Base-by-base conservation (phyloP, 805 yeast genomes). In the Spathaspora gorwiae region DNA sequence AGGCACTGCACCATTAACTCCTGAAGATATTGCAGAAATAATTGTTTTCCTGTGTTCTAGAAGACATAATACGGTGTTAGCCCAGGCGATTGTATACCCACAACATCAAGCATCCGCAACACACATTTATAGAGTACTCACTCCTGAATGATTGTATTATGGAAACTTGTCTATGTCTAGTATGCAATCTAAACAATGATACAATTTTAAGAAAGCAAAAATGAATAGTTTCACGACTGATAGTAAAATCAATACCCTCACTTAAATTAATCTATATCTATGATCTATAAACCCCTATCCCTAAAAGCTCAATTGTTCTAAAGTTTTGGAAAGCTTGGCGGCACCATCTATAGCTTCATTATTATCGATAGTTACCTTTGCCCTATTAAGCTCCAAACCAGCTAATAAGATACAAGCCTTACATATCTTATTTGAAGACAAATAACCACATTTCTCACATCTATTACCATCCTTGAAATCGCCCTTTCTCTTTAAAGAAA, bases 361-460 rank as follows among this genome's bases (percentile, higher is more conserved):
- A 35, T 64, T 68, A 5, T 81, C 90, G 3, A 90, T 56, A 1
- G 64, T 48, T 2, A 87, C 57, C 60, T 83, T 81, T 0, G 97
- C 86, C 52, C 94, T 74, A 51, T 78, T 81, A 43, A 78, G 72
- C 54, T 90, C 94, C 45, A 94, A 73, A 0, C 97, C 97, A 48
- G 87, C 90, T 40, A 94, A 65, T 27, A 94, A 68, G 44, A 86
- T 78, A 64, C 99, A 94, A 0, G 99, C 99, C 66, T 94, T 94
- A 67, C 99, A 94, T 6, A 90, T 78, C 56, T 69, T 76, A 61
- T 94, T 94, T 51, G 90, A 85, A 0, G 98, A 88, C 34, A 94
- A 67, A 59, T 92, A 94, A 0, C 97, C 97, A 68, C 99, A 94
- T 49, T 81, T 82, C 51, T 83, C 87, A 68, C 99, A 94, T 47